Base-by-base conservation (phyloP, 2,329 filamentous ascomycete species). In the Aspergillus fumigatus region DNA sequence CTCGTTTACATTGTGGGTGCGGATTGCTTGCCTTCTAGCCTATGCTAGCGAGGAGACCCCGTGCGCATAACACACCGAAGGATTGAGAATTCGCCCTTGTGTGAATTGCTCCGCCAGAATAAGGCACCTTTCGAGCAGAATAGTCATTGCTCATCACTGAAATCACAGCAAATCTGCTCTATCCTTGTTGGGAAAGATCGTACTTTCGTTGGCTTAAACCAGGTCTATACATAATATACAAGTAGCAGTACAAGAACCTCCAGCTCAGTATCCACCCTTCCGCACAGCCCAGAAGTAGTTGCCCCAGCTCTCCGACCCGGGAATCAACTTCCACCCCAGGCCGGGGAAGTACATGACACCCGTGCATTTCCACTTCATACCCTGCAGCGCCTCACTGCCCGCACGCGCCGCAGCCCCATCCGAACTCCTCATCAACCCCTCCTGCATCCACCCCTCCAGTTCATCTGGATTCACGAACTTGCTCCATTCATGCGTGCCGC, bases 221-320 rank as follows among this genome's bases (percentile, higher is more conserved):
- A 47, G 23, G 11, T 47, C 43, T 47, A 25, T 26, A 14, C 43
- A 23, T 47, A 47, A 23, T 14, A 25, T 47, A 47, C 43, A 47
- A 47, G 21, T 47, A 47, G 21, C 43, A 21, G 25, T 23, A 25
- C 1, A 3, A 14, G 11, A 35, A 17, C 11, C 32, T 17, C 43
- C 11, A 25, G 19, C 11, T 14, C n/a, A 23, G 21, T 23, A 71
- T 49, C 68, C 27, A 26, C 75, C 76, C 70, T 79, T 88, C 75
- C 87, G 84, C 47, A 96, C 86, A 8, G 84, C 94, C 73, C 97
- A 96, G 74, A 99, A 97, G 77, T 97, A 99, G 73, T 99, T 99
- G 9, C 93, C 93, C 68, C 90, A 85, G 68, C 84, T 85, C 77
- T 97, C 93, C 66, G 91, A 89, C 2, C 90, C 89, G 25, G 76